Evolutionary conservation across 1,284 basidiomycete genomes (phyloP).

Genomic region (Laetiporus sulphureus): DNA sequence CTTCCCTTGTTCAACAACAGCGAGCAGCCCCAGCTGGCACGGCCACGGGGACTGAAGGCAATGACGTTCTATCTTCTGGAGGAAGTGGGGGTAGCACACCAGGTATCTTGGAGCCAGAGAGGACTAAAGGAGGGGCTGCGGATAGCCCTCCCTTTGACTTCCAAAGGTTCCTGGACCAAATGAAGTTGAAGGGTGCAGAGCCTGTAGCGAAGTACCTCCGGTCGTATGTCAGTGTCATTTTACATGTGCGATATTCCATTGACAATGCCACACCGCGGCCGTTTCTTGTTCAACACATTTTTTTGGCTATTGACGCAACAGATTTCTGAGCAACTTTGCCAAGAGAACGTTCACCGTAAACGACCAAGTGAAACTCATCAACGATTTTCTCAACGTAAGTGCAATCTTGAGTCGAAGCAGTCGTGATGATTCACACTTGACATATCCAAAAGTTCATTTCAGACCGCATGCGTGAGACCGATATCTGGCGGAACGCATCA

Average conservation of each 20-base stretch:
- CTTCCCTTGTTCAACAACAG: constrained; percentile 50
- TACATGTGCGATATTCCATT: constrained; percentile 1
- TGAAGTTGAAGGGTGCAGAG: constrained; percentile 79
- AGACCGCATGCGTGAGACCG: constrained; percentile 78
- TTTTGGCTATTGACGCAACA: constrained; percentile 25
- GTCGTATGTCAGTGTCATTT: constrained; percentile 53
- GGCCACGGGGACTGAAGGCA: neutral
- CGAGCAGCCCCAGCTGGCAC: constrained; percentile 13
- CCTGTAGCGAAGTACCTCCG: constrained; percentile 87
- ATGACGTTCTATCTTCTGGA: constrained; percentile 3
- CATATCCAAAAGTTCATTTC: constrained; percentile 67
- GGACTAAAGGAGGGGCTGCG: constrained; percentile 9
- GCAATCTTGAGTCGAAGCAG: neutral
- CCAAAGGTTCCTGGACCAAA: constrained; percentile 85
- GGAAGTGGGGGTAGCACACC: constrained; percentile 21
- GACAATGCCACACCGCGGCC: neutral
- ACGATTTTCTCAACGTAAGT: constrained; percentile 82
- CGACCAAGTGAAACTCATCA: constrained; percentile 91
- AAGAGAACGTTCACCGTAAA: constrained; percentile 84
- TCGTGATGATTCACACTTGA: neutral
- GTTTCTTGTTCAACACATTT: constrained; percentile 7
- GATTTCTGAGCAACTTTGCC: constrained; percentile 86
- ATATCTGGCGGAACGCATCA: constrained; percentile 73
- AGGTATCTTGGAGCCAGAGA: constrained; percentile 1
- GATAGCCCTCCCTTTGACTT: constrained; percentile 66